phyloP scores from a whole-genome alignment of 805 yeast genomes.

The Schizosaccharomyces octosporus region DNA sequence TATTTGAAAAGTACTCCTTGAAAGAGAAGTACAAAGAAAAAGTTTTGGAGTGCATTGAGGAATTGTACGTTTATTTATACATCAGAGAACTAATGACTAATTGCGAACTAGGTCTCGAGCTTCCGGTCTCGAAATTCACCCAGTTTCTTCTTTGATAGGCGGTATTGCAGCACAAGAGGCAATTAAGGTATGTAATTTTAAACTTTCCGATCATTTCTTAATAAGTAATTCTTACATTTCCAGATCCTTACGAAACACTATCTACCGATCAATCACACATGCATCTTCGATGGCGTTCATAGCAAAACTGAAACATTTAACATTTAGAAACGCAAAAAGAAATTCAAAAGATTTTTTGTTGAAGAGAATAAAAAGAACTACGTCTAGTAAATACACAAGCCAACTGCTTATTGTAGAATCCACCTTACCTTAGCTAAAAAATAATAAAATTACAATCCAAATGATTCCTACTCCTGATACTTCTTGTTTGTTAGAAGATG shows the following conservation, averaged over 20 bases:
- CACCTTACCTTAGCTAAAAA: not conserved
- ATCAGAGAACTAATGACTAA: not conserved
- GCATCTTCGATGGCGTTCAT: conserved; percentile 48
- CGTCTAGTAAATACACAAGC: too few relatives aligned
- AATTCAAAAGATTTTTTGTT: not conserved
- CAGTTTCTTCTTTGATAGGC: conserved; percentile 46
- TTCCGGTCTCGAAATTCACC: conserved; percentile 26
- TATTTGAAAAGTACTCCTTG: not conserved
- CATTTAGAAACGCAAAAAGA: not conserved
- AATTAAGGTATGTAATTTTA: conserved; percentile 24
- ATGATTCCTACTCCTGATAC: conserved; percentile 1
- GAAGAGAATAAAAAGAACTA: not conserved
- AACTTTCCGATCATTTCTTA: too few relatives aligned
- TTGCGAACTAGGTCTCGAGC: conserved; percentile 9
- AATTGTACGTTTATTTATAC: not conserved
- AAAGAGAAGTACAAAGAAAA: not conserved
- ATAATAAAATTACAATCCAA: not conserved
- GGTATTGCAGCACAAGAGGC: conserved; percentile 74
- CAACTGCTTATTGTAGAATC: too few relatives aligned
- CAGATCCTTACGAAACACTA: conserved; percentile 38
- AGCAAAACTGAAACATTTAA: conserved; percentile 17
- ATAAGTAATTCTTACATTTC: too few relatives aligned
- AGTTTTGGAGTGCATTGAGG: not conserved
- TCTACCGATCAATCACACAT: conserved; percentile 44
- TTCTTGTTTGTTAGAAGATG: not conserved